Conservation (phyloP, 805 yeast genomes). For the Candida jianshihensis region DNA sequence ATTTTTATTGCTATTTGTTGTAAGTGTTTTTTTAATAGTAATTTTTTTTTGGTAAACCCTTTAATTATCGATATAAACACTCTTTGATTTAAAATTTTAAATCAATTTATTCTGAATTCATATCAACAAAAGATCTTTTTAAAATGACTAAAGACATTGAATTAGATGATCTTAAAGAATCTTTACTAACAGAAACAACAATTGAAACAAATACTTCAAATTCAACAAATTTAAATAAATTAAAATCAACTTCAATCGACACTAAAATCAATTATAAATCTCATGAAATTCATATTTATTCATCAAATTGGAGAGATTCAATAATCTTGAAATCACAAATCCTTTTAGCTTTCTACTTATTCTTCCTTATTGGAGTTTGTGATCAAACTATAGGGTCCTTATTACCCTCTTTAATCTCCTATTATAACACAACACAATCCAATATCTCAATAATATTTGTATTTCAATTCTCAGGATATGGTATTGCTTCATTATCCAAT, state of each 20-base stretch:
- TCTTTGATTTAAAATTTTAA: neutral
- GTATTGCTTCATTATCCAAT: conserved; percentile 42
- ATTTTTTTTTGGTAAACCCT: too few species aligned
- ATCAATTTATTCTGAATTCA: neutral
- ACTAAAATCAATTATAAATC: conserved; percentile 2
- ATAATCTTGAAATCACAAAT: conserved; percentile 41
- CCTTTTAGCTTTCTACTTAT: conserved; percentile 29
- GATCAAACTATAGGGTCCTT: conserved; percentile 60
- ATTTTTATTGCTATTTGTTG: too few species aligned
- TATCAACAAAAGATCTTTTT: neutral
- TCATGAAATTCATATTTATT: conserved; percentile 2
- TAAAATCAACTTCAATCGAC: neutral
- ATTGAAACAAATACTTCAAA: neutral
- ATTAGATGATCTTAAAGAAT: neutral
- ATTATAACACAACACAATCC: conserved; percentile 43
- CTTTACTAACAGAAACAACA: neutral
- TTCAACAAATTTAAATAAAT: conserved; percentile 1
- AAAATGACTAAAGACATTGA: neutral
- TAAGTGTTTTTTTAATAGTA: too few species aligned
- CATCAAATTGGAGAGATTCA: conserved; percentile 20
- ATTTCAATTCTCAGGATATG: conserved; percentile 48
- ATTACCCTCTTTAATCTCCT: conserved; percentile 41
- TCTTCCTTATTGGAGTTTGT: conserved; percentile 44
- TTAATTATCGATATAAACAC: too few species aligned
- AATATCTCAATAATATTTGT: conserved; percentile 44